Conservation (phyloP, 2,329 filamentous ascomycete species). For the Davidsoniella neocaledoniae region DNA sequence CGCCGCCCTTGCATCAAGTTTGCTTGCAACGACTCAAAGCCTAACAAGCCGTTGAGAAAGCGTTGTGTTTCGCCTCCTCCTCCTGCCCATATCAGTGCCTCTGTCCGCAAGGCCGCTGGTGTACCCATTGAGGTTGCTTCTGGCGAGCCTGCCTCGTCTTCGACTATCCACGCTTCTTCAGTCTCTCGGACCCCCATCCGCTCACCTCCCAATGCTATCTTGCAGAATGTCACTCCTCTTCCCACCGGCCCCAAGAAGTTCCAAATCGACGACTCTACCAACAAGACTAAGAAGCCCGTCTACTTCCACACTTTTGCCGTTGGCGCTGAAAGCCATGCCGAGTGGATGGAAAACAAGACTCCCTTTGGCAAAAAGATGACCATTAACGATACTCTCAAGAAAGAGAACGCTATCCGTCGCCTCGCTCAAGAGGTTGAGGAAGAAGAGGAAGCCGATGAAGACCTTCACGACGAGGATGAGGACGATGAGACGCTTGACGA, state of each 20-base stretch:
- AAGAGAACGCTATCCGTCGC: constrained; percentile 76
- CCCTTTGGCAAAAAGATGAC: constrained; percentile 57
- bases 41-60: constrained; percentile 2
- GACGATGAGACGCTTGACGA: constrained; percentile 33
- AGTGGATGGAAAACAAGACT: constrained; percentile 67
- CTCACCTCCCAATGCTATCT: constrained; percentile 7
- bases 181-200: constrained; percentile 2
- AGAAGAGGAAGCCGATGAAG: constrained; percentile 60
- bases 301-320: constrained; percentile 87
- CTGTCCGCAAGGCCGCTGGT: background rate
- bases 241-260: constrained; percentile 11
- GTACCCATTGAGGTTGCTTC: constrained; percentile 1
- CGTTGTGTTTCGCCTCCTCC: constrained; percentile 6
- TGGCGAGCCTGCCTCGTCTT: constrained; percentile 8
- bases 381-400: constrained; percentile 73
- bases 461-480: constrained; percentile 32
- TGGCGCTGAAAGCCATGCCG: constrained; percentile 61
- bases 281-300: constrained; percentile 27
- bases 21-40: constrained; percentile 32
- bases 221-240: constrained; percentile 2
- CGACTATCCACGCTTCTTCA: constrained; percentile 6
- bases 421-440: constrained; percentile 82
- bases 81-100: constrained; percentile 2
- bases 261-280: constrained; percentile 9
- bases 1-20: constrained; percentile 57